Evolutionary conservation across 2,329 filamentous ascomycete genomes (phyloP).

Genomic region (Gnomoniopsis smithogilvyi): DNA sequence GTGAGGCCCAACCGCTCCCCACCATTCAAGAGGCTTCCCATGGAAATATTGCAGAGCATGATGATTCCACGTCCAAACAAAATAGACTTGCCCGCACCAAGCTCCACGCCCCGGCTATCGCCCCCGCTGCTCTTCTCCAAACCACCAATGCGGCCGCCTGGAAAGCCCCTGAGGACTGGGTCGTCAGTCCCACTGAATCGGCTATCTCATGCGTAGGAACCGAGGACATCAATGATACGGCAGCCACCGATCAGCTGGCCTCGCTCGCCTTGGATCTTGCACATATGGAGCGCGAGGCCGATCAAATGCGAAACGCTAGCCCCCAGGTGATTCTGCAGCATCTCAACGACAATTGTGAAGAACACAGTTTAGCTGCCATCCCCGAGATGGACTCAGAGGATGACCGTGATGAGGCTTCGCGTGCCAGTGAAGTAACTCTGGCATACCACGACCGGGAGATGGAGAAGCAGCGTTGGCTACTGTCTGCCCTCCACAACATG

Average conservation of each 20-base stretch:
- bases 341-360: conserved; percentile 49
- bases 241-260: conserved; percentile 21
- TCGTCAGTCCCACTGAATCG: conserved; percentile 13
- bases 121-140: conserved; percentile 3
- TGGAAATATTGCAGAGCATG: neutral
- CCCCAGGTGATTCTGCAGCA: conserved; percentile 50
- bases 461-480: conserved; percentile 34
- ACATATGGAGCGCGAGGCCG: conserved; percentile 49
- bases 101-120: conserved; percentile 17
- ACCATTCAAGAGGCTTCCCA: neutral
- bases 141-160: conserved; percentile 13
- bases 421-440: conserved; percentile 36
- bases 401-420: neutral
- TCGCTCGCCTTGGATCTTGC: conserved; percentile 26
- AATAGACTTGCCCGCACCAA: conserved; percentile 28
- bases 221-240: neutral
- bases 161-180: conserved; percentile 19
- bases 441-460: conserved; percentile 49
- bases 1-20: conserved; percentile 5
- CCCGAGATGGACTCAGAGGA: neutral
- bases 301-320: conserved; percentile 52
- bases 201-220: neutral
- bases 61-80: conserved; percentile 18
- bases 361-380: conserved; percentile 11
- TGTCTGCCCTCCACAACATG: conserved; percentile 43